Base-by-base conservation (phyloP, 805 yeast species). In the Ogataea trehaloabstinens region DNA sequence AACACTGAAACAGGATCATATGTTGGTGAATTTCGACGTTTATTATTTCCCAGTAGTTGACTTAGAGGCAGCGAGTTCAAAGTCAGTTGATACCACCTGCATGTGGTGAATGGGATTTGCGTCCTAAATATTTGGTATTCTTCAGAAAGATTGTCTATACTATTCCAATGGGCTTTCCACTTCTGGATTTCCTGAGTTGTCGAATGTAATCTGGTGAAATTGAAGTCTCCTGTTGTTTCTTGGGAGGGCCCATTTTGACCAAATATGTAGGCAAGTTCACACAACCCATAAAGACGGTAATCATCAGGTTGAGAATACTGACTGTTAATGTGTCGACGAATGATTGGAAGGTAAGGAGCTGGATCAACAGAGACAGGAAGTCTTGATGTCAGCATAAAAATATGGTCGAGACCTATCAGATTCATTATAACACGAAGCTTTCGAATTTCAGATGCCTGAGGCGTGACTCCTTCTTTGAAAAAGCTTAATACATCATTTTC, bases 1-100 rank as follows among this genome's bases (percentile, higher is more conserved):
- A 34, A 34, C 17, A 24, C 37, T n/a, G 37, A 22, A 34, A 34
- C 37, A 10, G 37, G 37, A 17, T 34, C 37, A 24, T 34, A 34
- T 8, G 19, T 24, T 13, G 30, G 15, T 8, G 6, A 6, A 15
- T 34, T 30, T n/a, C 37, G 16, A 13, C 7, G n/a, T 16, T 34
- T 21, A 17, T 24, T 21, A 22, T 34, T 34, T n/a, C 37, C 37
- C 7, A 34, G 20, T 7, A 34, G 30, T 30, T 34, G 37, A 24
- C 37, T 34, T 15, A 34, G 18, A 5, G 37, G 37, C 15, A 34
- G 20, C 6, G 37, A 34, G 30, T 34, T 34, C 10, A 34, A 16
- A 6, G 37, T 34, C 10, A 34, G 13, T 15, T 34, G 37, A 17
- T 34, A 34, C 37, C 37, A 34, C 16, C 29, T 21, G 30, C 6